Base-by-base conservation (phyloP, 192 early-diverging fungal species). In the Mortierella hygrophila region DNA sequence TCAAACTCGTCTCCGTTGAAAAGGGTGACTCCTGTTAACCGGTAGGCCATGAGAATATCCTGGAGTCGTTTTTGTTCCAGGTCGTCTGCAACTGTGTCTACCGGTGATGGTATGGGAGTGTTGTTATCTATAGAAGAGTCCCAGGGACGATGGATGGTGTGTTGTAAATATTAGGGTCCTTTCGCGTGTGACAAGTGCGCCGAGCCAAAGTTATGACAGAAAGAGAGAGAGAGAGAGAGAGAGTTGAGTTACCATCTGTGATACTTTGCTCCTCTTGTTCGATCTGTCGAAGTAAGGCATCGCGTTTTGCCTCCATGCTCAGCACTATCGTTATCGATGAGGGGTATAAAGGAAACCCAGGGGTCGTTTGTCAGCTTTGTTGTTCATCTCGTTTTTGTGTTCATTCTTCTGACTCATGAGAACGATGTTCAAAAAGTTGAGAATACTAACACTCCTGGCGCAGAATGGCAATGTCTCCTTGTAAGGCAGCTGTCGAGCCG, bases 31-130 rank as follows among this genome's bases (percentile, higher is more conserved):
- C 84, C 84, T 23, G 84, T 86, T 38, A 86, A n/a, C 5, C 84
- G 74, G 52, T 86, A 86, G 4, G 84, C 78, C 75, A 76, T 81
- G 4, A 86, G 41, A 20, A 86, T 86, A 37, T 86, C 79, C 46
- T 72, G 79, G 76, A 86, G 77, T 52, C 69, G 68, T 21, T 54
- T 71, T 54, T 86, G 77, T 16, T 80, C 84, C 76, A 75, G n/a
- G 29, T 65, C 81, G n/a, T 85, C 78, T 9, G 35, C 69, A 0
- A 60, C 47, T 47, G 23, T 57, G 7, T 60, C 47, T 49, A 7
- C 23, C 26, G 70, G 29, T n/a, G 38, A 18, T 49, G 42, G 49
- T 6, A 68, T 37, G 11, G 73, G 32, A 16, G 68, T 20, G 6
- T 49, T 32, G 4, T 49, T 23, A 35, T 83, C 82, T 83, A 54